Base-by-base conservation (phyloP, 768 basidiomycete species). In the Suillus spraguei region DNA sequence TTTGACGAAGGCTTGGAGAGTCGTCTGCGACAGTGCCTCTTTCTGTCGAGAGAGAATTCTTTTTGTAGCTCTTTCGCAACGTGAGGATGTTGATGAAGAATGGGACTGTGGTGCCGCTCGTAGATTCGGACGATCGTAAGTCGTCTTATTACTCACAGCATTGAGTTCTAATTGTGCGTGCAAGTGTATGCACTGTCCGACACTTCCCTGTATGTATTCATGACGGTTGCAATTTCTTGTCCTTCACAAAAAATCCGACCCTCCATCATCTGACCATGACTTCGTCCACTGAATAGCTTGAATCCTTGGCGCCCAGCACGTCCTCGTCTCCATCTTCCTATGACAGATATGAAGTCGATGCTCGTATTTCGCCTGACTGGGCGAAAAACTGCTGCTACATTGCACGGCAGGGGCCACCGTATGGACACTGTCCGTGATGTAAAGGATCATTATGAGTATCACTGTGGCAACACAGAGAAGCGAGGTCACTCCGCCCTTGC, bases 251-350 rank as follows among this genome's bases (percentile, higher is more conserved):
- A n/a, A 44, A 36, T 10, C 44, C 7, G 46, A 36, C 22, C 24
- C 59, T 36, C 41, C 88, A 76, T 90, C 91, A 32, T 83, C 77
- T 72, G 85, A 87, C n/a, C 58, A 89, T 86, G 68, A 85, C 90
- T 75, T 90, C 88, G 71, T 93, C 91, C 85, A 85, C 88, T 32
- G 69, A 71, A 2, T 70, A 64, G 69, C 60, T 61, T 36, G 71
- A 67, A 7, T 76, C 70, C 50, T 33, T 36, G 33, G 76, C 80
- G 1, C 76, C 77, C 17, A 81, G 82, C 41, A 75, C 82, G 10
- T 73, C 79, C 3, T 82, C 81, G 20, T 84, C 85, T 4, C 74
- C 76, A 42, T 83, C 83, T 17, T 86, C 86, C 14, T 66, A 83
- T 28, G 28, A 28, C 28, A 28, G 28, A 28, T 28, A 28, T 28